A percentile compares a stretch with the other conserved stretches of the same genome.
Evolutionary conservation across 2,329 filamentous ascomycete species (phyloP).

Genomic region (Aspergillus niger): DNA sequence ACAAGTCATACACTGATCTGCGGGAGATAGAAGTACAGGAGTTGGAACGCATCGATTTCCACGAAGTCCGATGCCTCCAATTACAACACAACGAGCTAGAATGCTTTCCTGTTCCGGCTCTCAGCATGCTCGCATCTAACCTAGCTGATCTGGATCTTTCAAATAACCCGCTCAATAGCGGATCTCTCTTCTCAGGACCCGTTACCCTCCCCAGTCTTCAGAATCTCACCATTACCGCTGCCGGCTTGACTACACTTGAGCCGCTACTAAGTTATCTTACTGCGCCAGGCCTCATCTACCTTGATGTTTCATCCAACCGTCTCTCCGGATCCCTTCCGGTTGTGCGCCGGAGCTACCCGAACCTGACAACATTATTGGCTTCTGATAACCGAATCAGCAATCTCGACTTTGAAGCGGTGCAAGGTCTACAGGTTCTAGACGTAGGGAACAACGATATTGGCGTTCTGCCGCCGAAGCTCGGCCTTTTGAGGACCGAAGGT

Average conservation of each 20-base stretch:
- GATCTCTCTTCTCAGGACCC: constrained; percentile 65
- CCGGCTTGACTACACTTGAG: constrained; percentile 70
- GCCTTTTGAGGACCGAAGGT: constrained; percentile 67
- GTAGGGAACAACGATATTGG: constrained; percentile 83
- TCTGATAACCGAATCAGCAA: constrained; percentile 78
- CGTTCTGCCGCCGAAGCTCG: constrained; percentile 77
- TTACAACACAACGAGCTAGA: constrained; percentile 78
- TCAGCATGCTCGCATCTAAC: constrained; percentile 70
- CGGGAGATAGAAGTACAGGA: constrained; percentile 54
- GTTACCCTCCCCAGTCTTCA: constrained; percentile 72
- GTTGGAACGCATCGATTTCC: constrained; percentile 47
- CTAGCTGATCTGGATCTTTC: constrained; percentile 73
- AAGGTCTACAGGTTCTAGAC: constrained; percentile 74
- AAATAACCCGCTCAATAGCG: constrained; percentile 69
- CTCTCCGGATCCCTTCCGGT: constrained; percentile 66
- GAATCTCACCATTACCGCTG: constrained; percentile 74
- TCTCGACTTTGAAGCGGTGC: constrained; percentile 71
- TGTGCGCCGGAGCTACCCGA: constrained; percentile 69
- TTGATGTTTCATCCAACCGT: constrained; percentile 84
- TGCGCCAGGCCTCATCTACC: constrained; percentile 73
- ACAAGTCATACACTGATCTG: constrained; percentile 68
- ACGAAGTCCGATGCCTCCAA: constrained; percentile 60
- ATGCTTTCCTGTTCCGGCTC: constrained; percentile 64
- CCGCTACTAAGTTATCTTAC: constrained; percentile 66
- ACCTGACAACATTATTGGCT: constrained; percentile 68